Evolutionary conservation across 2,329 filamentous ascomycete genomes (phyloP).

Genomic region (Botrytis elliptica): DNA sequence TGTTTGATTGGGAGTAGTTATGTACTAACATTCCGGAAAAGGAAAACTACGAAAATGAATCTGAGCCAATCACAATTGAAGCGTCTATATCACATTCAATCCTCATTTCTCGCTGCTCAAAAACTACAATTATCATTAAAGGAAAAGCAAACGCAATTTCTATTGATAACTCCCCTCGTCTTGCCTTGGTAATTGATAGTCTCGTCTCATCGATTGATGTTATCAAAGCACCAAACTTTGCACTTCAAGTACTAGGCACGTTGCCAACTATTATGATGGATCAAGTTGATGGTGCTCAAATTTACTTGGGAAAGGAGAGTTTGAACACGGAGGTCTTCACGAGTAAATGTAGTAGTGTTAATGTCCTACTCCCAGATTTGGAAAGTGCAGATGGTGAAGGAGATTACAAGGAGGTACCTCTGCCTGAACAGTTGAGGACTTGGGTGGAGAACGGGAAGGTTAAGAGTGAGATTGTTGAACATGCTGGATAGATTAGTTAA

Average conservation of each 20-base stretch:
- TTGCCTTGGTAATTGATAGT: constrained; percentile 84
- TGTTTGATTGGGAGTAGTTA: background rate
- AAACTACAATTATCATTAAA: constrained; percentile 82
- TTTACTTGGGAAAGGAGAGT: constrained; percentile 84
- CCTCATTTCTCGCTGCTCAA: constrained; percentile 87
- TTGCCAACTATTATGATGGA: constrained; percentile 89
- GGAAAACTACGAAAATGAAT: constrained; percentile 86
- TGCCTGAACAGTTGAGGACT: constrained; percentile 88
- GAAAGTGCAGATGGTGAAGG: constrained; percentile 57
- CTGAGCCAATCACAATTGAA: constrained; percentile 73
- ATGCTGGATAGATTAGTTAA: constrained; percentile 63
- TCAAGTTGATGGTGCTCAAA: constrained; percentile 83
- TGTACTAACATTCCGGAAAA: constrained; percentile 39
- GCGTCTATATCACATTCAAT: constrained; percentile 84
- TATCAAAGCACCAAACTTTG: constrained; percentile 93
- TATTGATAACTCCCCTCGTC: constrained; percentile 81
- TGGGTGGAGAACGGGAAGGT: constrained; percentile 72
- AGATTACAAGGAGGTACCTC: constrained; percentile 82
- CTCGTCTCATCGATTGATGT: constrained; percentile 90
- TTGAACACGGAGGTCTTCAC: constrained; percentile 78
- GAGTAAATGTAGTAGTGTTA: constrained; percentile 83
- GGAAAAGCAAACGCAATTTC: constrained; percentile 98
- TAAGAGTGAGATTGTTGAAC: constrained; percentile 92
- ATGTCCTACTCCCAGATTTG: constrained; percentile 75
- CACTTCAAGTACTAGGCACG: constrained; percentile 82